Evolutionary conservation across 2,329 filamentous ascomycete genomes (phyloP).

Genomic region (Delphinella strobiligena): DNA sequence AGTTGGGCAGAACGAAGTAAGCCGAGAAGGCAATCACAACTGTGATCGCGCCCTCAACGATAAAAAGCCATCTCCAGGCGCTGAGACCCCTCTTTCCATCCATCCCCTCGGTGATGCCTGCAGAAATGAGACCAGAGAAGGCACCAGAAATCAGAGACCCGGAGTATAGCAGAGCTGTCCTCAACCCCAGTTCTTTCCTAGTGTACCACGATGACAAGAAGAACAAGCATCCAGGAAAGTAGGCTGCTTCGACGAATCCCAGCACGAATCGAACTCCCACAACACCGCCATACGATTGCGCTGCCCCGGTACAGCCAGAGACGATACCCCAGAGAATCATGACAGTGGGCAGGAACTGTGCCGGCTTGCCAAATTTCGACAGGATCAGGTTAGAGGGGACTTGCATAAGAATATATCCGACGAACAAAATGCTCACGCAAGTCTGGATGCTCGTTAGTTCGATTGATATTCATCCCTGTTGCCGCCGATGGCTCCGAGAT

Average conservation of each 20-base stretch:
- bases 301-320: slow-evolving; percentile 21
- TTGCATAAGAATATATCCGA: slow-evolving; percentile 25
- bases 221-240: slow-evolving; percentile 31
- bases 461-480: too few species aligned
- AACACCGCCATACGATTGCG: slow-evolving; percentile 23
- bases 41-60: slow-evolving; percentile 26
- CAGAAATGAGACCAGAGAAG: slow-evolving; percentile 43
- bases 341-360: slow-evolving; percentile 18
- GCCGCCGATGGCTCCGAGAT: too few species aligned
- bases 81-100: slow-evolving; percentile 19
- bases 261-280: slow-evolving; percentile 27
- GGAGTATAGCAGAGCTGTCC: slow-evolving; percentile 42
- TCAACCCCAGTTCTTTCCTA: slow-evolving; percentile 35
- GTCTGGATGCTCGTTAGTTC: too few species aligned
- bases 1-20: slow-evolving; percentile 26
- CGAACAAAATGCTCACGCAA: slow-evolving; percentile 32
- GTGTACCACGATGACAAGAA: slow-evolving; percentile 40
- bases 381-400: slow-evolving; percentile 26
- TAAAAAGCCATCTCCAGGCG: slow-evolving; percentile 21
- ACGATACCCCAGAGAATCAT: slow-evolving; percentile 26
- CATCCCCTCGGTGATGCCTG: slow-evolving; percentile 35
- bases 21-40: slow-evolving; percentile 22
- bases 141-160: slow-evolving; percentile 38
- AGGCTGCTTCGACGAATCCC: slow-evolving; percentile 34
- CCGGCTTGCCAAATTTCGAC: slow-evolving; percentile 22